Evolutionary conservation across 129 eudicot species (phyloP).

Genomic region (Chrysanthemum makinoi): DNA sequence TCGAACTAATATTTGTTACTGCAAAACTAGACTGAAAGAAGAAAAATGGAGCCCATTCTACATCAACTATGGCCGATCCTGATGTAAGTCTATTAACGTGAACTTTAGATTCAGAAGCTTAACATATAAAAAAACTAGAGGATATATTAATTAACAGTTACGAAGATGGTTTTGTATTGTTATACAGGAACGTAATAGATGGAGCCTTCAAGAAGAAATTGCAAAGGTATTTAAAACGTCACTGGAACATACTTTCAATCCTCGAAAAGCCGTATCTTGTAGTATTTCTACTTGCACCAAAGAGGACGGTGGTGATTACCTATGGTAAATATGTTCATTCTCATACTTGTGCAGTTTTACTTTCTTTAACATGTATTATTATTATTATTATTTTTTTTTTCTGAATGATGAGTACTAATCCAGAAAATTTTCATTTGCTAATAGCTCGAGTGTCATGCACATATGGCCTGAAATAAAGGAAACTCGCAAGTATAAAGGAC

Average conservation of each 20-base stretch:
- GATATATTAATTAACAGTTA: neutral
- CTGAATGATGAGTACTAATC: neutral
- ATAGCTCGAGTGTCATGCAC: constrained; percentile 3
- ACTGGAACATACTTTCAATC: neutral
- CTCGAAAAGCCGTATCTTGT: neutral
- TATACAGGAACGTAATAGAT: no score
- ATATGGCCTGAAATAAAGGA: constrained; percentile 1
- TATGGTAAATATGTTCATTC: neutral
- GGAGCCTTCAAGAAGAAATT: no score
- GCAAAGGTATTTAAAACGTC: neutral
- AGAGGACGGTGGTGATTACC: neutral
- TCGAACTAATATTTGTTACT: neutral
- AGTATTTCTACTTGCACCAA: constrained; percentile 1
- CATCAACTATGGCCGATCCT: neutral
- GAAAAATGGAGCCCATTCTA: neutral
- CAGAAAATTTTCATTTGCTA: neutral
- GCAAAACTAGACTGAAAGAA: neutral
- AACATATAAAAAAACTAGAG: neutral
- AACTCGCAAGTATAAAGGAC: neutral
- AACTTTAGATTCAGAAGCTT: neutral
- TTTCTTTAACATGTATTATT: neutral
- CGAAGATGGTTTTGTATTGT: no score
- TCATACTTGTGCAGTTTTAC: neutral
- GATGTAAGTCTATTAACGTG: neutral
- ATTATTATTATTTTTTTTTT: neutral